Evolutionary conservation across 768 basidiomycete species (phyloP).

Genomic region (Boletus reticuloceps): DNA sequence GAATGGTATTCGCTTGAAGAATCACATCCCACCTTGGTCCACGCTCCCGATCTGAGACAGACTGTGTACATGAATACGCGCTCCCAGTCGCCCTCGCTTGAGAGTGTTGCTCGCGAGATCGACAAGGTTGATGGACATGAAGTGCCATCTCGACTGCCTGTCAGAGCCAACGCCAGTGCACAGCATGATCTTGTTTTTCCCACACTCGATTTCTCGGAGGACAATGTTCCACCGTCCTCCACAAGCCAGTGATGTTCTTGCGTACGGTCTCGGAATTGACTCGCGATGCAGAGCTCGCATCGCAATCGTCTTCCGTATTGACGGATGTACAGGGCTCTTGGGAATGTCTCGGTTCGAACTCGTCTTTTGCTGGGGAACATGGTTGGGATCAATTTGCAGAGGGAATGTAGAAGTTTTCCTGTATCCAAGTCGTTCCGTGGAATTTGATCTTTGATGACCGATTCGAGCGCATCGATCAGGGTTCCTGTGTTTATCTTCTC

Average conservation of each 20-base stretch:
- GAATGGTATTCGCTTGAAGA: slow-evolving; percentile 80
- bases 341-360: slow-evolving; percentile 13
- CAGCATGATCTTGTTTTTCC: slow-evolving; percentile 73
- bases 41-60: slow-evolving; percentile 4
- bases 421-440: background rate
- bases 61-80: background rate
- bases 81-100: background rate
- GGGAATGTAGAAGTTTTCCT: background rate
- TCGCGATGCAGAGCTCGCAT: slow-evolving; percentile 3
- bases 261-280: slow-evolving; percentile 24
- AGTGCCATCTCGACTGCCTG: slow-evolving; percentile 6
- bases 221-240: slow-evolving; percentile 5
- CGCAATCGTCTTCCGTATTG: background rate
- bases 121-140: slow-evolving; percentile 3
- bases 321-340: slow-evolving; percentile 12
- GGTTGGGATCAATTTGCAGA: background rate
- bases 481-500: background rate
- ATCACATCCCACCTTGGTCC: too few species aligned
- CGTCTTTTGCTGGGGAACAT: slow-evolving; percentile 14
- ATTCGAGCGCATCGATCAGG: background rate
- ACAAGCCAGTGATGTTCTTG: slow-evolving; percentile 18
- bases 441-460: background rate
- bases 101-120: slow-evolving; percentile 7
- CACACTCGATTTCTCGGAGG: slow-evolving; percentile 58
- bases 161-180: slow-evolving; percentile 44